Base-by-base conservation (phyloP, 2,329 filamentous ascomycete species). In the Hypoxylon sp. region DNA sequence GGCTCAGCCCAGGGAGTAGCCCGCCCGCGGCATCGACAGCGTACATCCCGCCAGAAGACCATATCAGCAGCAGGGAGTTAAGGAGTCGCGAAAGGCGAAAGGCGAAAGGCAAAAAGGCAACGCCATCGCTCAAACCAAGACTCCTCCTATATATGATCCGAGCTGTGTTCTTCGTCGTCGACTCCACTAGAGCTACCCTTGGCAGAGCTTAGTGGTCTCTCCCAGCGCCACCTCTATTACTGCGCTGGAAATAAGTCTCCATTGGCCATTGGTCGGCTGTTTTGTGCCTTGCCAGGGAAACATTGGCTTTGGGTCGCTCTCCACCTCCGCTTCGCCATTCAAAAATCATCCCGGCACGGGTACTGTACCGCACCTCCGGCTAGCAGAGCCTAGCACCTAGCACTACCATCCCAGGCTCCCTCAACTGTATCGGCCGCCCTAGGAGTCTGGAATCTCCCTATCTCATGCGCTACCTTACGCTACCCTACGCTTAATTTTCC, bases 291-390 rank as follows among this genome's bases (percentile, higher is more conserved):
- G 35, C 61, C 61, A 70, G 65, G 68, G 53, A 70, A 70, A 60
- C 65, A 61, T 60, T 68, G 62, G 61, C 61, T 68, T 68, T 68
- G 65, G 68, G 51, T 63, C 68, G 4, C 63, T 72, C 71, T 70
- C 73, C 70, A 74, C 73, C 67, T 75, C 73, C 72, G 72, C 72
- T 69, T 75, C 70, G 62, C 65, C 68, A 68, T 68, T 65, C 57
- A 70, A 53, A 61, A 63, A 70, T 66, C 65, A 68, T 68, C 65
- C 68, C 65, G 68, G 65, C 68, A 65, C 65, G 68, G 68, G 68
- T 70, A 66, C 68, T 68, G 68, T 70, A 70, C 68, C 68, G 68
- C 68, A 65, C 68, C 68, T 70, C 68, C 68, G 68, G 65, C 55
- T 66, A 70, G 68, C 55, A 68, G 52, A 54, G 50, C 37, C 51